Conservation (phyloP, 306 rosid species). For the Vicia sativa region DNA sequence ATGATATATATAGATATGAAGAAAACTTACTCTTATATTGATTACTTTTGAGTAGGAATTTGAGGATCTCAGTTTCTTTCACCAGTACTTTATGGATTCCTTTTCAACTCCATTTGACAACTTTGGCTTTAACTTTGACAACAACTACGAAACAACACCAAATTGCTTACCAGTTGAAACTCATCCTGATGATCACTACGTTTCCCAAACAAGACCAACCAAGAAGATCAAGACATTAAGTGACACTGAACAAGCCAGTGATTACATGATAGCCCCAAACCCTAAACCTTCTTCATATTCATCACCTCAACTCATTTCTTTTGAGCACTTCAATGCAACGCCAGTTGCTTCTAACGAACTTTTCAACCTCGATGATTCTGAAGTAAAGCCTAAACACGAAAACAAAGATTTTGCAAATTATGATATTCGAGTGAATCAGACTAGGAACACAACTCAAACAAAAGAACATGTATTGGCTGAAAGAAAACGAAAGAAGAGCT, state of each 20-base stretch:
- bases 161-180: constrained; percentile 36
- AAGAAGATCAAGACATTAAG: constrained; percentile 44
- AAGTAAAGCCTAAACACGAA: constrained; percentile 41
- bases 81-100: constrained; percentile 42
- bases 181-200: background rate
- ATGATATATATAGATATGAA: too few relatives aligned
- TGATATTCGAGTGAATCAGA: constrained; percentile 34
- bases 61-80: constrained; percentile 35
- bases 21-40: background rate
- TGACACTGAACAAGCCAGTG: too few relatives aligned
- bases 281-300: constrained; percentile 37
- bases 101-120: constrained; percentile 27
- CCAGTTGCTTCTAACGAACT: constrained; percentile 30
- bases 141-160: constrained; percentile 27
- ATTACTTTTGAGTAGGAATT: constrained; percentile 27
- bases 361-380: constrained; percentile 22
- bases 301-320: constrained; percentile 67
- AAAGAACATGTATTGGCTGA: constrained; percentile 84
- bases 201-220: constrained; percentile 20
- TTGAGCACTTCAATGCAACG: constrained; percentile 36
- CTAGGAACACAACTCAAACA: constrained; percentile 47
- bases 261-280: too few relatives aligned
- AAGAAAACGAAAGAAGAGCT: constrained; percentile 86
- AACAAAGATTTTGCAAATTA: constrained; percentile 13
- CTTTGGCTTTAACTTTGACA: background rate